These are phyloP conservation scores for Simplicillium aogashimaense DNA, from an alignment of 2,329 filamentous ascomycete species.

Conservation along the genomic window DNA sequence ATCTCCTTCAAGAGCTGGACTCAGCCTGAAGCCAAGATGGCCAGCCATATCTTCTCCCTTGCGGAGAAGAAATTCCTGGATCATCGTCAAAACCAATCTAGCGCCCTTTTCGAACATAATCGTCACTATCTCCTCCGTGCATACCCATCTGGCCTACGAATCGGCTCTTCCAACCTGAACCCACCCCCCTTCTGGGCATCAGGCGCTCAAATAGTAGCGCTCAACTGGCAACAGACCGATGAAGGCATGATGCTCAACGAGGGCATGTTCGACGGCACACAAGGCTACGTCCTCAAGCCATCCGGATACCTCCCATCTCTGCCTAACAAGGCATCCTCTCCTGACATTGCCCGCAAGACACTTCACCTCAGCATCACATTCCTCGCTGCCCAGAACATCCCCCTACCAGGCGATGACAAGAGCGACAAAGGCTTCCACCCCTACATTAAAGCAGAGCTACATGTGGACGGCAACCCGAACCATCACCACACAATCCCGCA, in stretches of 20 bases:
- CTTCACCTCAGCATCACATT: slow-evolving; percentile 65
- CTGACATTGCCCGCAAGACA: slow-evolving; percentile 30
- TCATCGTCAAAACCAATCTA: slow-evolving; percentile 37
- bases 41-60: slow-evolving; percentile 59
- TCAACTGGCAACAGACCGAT: slow-evolving; percentile 91
- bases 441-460: slow-evolving; percentile 76
- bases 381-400: slow-evolving; percentile 66
- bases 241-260: slow-evolving; percentile 95
- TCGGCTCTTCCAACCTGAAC: slow-evolving; percentile 79
- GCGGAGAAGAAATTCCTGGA: slow-evolving; percentile 56
- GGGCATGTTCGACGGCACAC: slow-evolving; percentile 76
- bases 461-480: slow-evolving; percentile 56
- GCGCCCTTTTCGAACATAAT: slow-evolving; percentile 69
- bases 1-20: slow-evolving; percentile 73
- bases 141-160: slow-evolving; percentile 74
- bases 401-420: slow-evolving; percentile 47
- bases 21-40: slow-evolving; percentile 59
- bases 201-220: slow-evolving; percentile 80
- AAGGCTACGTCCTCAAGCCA: slow-evolving; percentile 84
- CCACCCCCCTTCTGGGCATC: slow-evolving; percentile 79
- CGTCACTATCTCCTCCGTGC: slow-evolving; percentile 73
- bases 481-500: slow-evolving; percentile 26
- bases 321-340: slow-evolving; percentile 11
- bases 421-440: slow-evolving; percentile 54
- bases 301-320: slow-evolving; percentile 21